Conservation (phyloP, 2,329 filamentous ascomycete species). For the Aspergillus sp. region DNA sequence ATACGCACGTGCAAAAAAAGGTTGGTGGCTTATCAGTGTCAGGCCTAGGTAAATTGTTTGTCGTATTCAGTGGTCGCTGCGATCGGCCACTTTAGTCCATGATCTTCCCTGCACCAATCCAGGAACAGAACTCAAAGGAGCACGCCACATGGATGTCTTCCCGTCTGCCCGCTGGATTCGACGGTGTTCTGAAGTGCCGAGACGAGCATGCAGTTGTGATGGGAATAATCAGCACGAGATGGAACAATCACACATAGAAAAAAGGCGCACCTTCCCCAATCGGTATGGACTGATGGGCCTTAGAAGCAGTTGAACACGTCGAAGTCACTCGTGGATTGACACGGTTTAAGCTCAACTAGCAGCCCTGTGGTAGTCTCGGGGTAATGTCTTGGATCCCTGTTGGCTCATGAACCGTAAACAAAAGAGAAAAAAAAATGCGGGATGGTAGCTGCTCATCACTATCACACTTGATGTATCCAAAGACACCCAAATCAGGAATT, state of each 20-base stretch:
- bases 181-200: background rate
- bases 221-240: background rate
- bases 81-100: constrained; percentile 13
- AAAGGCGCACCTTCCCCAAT: background rate
- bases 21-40: background rate
- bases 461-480: background rate
- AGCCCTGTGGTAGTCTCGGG: background rate
- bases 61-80: constrained; percentile 3
- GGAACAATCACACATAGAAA: background rate
- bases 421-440: background rate
- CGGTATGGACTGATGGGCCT: background rate
- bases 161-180: background rate
- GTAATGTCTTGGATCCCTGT: background rate
- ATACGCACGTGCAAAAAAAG: background rate
- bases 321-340: background rate
- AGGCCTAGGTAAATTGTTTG: background rate
- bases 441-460: background rate
- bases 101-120: constrained; percentile 11
- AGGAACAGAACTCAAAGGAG: constrained; percentile 14
- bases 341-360: background rate
- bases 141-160: background rate
- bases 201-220: background rate
- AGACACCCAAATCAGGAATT: too few relatives aligned
- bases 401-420: background rate
- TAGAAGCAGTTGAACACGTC: background rate